These are phyloP conservation scores for Carallia brachiata DNA, from an alignment of 345 rosid genomes.

Conservation along the genomic window DNA sequence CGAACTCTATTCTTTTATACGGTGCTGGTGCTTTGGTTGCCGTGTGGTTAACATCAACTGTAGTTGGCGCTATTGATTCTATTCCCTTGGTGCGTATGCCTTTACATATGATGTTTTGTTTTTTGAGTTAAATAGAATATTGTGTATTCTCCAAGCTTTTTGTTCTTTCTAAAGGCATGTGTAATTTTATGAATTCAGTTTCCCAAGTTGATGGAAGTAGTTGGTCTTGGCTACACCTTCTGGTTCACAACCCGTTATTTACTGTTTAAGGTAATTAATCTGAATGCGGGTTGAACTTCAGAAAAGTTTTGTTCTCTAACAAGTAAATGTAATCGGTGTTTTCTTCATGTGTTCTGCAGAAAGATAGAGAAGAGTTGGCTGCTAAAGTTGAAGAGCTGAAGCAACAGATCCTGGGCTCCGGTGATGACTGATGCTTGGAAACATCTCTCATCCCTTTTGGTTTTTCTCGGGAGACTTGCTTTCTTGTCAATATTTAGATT, in stretches of 20 bases:
- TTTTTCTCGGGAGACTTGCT: background rate
- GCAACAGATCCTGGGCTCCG: constrained; percentile 66
- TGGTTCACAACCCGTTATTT: constrained; percentile 83
- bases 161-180: background rate
- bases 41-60: constrained; percentile 54
- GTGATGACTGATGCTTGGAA: constrained; percentile 31
- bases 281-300: background rate
- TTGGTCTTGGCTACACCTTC: constrained; percentile 79
- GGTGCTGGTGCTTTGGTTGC: constrained; percentile 63
- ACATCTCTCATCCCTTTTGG: background rate
- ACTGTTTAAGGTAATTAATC: constrained; percentile 62
- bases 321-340: background rate
- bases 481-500: background rate
- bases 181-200: constrained; percentile 39
- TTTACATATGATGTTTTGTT: no score
- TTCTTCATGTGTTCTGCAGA: constrained; percentile 30
- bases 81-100: constrained; percentile 71
- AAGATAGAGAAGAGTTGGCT: constrained; percentile 64
- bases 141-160: background rate
- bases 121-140: background rate
- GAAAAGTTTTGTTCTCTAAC: background rate
- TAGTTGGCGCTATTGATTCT: constrained; percentile 76
- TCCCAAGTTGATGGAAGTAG: constrained; percentile 83
- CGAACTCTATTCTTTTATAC: constrained; percentile 49
- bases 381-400: constrained; percentile 65